Conservation (phyloP, 768 basidiomycete species). For the Lepiota brunneoincarnata region DNA sequence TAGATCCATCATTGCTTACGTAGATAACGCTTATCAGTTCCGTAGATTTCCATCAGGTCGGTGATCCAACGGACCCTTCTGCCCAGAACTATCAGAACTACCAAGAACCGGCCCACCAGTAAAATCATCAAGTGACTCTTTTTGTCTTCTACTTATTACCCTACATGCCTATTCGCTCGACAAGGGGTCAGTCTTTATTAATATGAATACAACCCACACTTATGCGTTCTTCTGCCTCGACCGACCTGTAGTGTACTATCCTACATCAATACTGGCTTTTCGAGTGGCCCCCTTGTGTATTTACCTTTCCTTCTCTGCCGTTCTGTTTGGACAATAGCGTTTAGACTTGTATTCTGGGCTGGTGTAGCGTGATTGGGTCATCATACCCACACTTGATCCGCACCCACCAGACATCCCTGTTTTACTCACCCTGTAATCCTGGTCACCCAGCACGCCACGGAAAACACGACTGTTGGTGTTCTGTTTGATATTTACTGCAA, state of each 20-base stretch:
- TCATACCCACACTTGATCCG: not conserved
- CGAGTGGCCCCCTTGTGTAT: no score
- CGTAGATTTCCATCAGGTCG: constrained; percentile 80
- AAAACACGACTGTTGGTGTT: no score
- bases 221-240: no score
- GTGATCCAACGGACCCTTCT: constrained; percentile 34
- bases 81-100: constrained; percentile 9
- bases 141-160: not conserved
- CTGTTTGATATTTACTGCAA: no score
- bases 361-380: constrained; percentile 3
- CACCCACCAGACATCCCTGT: no score
- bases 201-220: no score
- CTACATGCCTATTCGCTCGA: not conserved
- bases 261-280: no score
- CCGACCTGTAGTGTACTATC: no score
- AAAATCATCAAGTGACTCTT: not conserved
- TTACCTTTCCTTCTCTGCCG: no score
- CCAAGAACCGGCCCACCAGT: not conserved
- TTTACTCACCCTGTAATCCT: not conserved
- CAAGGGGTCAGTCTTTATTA: no score
- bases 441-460: no score
- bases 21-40: not conserved
- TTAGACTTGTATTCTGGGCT: constrained; percentile 1
- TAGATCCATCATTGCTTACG: constrained; percentile 20
- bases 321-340: not conserved